Evolutionary conservation across 441 rosid genomes (phyloP).

Genomic region (Jatropha podagrica): DNA sequence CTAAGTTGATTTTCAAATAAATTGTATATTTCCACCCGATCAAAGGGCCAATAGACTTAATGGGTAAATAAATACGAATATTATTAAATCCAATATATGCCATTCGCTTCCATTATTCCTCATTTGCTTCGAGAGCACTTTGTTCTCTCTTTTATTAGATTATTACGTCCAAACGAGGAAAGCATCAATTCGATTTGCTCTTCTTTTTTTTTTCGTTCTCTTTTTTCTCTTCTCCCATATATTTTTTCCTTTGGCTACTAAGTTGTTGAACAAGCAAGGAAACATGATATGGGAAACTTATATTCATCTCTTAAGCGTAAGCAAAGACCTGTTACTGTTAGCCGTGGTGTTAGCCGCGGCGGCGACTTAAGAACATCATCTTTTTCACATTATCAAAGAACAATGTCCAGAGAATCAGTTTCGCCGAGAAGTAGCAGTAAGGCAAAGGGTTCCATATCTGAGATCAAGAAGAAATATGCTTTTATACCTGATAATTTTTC

Average conservation of each 20-base stretch:
- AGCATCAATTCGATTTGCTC: too few species aligned
- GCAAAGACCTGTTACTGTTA: too few species aligned
- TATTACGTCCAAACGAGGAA: too few species aligned
- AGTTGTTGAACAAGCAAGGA: conserved; percentile 5
- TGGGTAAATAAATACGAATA: too few species aligned
- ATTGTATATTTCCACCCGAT: too few species aligned
- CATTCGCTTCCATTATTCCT: too few species aligned
- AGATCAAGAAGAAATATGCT: conserved; percentile 21
- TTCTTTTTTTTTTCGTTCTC: neutral
- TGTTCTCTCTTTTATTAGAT: neutral
- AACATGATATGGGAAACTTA: conserved; percentile 18
- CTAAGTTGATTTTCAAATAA: too few species aligned
- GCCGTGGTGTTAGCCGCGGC: neutral
- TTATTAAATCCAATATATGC: too few species aligned
- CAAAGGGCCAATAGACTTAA: too few species aligned
- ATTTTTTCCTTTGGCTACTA: neutral
- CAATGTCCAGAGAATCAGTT: neutral
- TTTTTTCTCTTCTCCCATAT: neutral
- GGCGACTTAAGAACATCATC: neutral
- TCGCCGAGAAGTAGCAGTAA: neutral
- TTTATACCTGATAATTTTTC: conserved; percentile 25
- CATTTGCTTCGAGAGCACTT: neutral
- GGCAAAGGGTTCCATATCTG: conserved; percentile 2
- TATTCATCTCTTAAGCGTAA: neutral
- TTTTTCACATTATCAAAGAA: neutral